These are phyloP conservation scores for Malus asiatica DNA, from an alignment of 306 rosid species.

Conservation along the genomic window DNA sequence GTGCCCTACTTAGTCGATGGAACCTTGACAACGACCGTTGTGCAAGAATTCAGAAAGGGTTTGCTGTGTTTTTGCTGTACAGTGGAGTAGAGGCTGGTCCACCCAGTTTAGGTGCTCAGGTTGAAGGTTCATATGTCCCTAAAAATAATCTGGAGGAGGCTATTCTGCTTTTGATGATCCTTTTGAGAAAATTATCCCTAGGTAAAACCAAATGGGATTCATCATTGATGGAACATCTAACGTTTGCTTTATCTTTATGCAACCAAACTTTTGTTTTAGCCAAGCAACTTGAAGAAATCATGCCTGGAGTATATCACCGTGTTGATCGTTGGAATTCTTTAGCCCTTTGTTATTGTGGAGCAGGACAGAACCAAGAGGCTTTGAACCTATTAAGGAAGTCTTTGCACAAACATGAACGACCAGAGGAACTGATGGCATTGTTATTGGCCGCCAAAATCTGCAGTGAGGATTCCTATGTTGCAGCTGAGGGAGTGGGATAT, in stretches of 20 bases:
- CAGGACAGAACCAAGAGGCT: conserved; percentile 59
- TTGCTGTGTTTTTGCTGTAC: conserved; percentile 67
- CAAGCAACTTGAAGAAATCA: conserved; percentile 68
- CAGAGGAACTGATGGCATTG: conserved; percentile 60
- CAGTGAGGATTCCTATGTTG: conserved; percentile 62
- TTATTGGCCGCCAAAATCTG: conserved; percentile 80
- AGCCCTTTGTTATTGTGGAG: conserved; percentile 77
- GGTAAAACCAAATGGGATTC: conserved; percentile 87
- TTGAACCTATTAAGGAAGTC: conserved; percentile 74
- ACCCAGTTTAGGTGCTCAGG: conserved; percentile 78
- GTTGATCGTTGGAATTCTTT: conserved; percentile 82
- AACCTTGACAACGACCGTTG: conserved; percentile 76
- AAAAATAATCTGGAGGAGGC: conserved; percentile 94
- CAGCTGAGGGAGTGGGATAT: conserved; percentile 72
- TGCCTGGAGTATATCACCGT: conserved; percentile 86
- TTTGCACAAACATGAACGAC: conserved; percentile 79
- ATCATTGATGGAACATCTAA: conserved; percentile 83
- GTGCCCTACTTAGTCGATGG: conserved; percentile 87
- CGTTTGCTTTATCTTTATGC: conserved; percentile 79
- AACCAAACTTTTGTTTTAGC: conserved; percentile 72
- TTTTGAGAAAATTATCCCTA: conserved; percentile 49
- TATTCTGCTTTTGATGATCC: conserved; percentile 79
- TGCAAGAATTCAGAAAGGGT: conserved; percentile 80
- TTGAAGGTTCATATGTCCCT: conserved; percentile 75
- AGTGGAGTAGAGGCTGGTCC: conserved; percentile 88